Evolutionary conservation across 2,329 filamentous ascomycete genomes (phyloP), one percentile per base, ranked within the genome.

Genomic region (Penicillium freii): DNA sequence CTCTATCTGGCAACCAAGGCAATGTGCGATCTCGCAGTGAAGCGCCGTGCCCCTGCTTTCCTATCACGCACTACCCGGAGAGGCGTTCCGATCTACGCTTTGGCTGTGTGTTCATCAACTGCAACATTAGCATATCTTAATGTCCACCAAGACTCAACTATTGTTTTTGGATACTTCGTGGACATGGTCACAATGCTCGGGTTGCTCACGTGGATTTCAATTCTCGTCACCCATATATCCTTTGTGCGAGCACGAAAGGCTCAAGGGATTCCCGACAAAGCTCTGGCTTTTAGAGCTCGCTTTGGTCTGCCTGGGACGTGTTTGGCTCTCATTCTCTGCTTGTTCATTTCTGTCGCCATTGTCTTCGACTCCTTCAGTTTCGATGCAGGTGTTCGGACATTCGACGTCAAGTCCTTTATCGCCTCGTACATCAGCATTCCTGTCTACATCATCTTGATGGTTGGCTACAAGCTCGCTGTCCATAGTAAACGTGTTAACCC

Each of bases 361-460:
- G 91, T 91, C 78, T 92, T 87, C 73, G 80, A 83, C 54, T 84
- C 88, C 48, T 92, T 93, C 70, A 77, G 56, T 9, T 84, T 29
- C 68, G 66, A 62, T 65, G 61, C 34, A n/a, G 71, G 71, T 61
- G 74, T 66, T 75, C 79, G 58, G 77, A 78, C 53, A 76, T 88
- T 89, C 58, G 82, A 88, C 69, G 87, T 87, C 77, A 84, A 86
- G 76, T 86, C 84, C 62, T 91, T 92, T 73, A 82, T 92, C 71
- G 90, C 87, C 0, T 88, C 87, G 34, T 91, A 91, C 73, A 76
- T 88, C 13, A 89, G 88, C 47, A 89, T 92, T 63, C 89, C 89
- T 2, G 73, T 92, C 34, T 92, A 90, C 73, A 72, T 92, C 11
- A 74, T 80, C 19, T 79, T 89, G 70, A 84, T 91, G 67, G 81